These are phyloP conservation scores for Oldenlandia corymbosa DNA, from an alignment of 257 asterid genomes.

Conservation along the genomic window DNA sequence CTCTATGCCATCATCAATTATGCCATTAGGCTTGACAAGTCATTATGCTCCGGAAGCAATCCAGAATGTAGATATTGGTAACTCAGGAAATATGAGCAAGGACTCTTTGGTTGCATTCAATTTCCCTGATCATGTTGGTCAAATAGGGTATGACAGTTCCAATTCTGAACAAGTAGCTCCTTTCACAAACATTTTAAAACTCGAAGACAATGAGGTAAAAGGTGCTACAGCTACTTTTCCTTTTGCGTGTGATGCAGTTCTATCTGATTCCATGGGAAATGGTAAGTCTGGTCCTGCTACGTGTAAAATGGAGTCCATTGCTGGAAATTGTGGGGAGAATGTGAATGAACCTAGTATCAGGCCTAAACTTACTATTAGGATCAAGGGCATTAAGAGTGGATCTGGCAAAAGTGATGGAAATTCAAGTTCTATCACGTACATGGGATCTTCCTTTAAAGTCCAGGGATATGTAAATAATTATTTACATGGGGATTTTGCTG, in stretches of 20 bases:
- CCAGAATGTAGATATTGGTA: slow-evolving; percentile 31
- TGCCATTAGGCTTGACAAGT: slow-evolving; percentile 26
- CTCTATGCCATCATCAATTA: slow-evolving; percentile 18
- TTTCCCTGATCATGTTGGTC: slow-evolving; percentile 20
- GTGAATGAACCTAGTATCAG: slow-evolving; percentile 18
- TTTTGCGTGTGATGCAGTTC: slow-evolving; percentile 24
- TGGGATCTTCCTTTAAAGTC: slow-evolving; percentile 60
- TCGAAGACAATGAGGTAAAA: slow-evolving; percentile 20
- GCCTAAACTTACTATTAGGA: slow-evolving; percentile 20
- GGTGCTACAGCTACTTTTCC: slow-evolving; percentile 25
- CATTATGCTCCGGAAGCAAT: slow-evolving; percentile 6
- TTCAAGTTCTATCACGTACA: slow-evolving; percentile 30
- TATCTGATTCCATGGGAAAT: slow-evolving; percentile 29
- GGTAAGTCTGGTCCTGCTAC: slow-evolving; percentile 27
- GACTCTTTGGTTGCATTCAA: slow-evolving; percentile 12
- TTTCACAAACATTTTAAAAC: slow-evolving; percentile 10
- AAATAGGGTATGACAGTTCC: slow-evolving; percentile 10
- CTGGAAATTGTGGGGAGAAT: slow-evolving; percentile 22
- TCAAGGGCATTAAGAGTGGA: slow-evolving; percentile 17
- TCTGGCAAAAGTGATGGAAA: slow-evolving; percentile 21
- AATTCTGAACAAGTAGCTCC: slow-evolving; percentile 19
- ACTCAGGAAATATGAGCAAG: slow-evolving; percentile 25
- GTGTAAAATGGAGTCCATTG: slow-evolving; percentile 16
- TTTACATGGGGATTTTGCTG: slow-evolving; percentile 82
- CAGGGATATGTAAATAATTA: slow-evolving; percentile 59